phyloP scores from a whole-genome alignment of 192 early-diverging fungal species.

The Chytriomyces sp. region DNA sequence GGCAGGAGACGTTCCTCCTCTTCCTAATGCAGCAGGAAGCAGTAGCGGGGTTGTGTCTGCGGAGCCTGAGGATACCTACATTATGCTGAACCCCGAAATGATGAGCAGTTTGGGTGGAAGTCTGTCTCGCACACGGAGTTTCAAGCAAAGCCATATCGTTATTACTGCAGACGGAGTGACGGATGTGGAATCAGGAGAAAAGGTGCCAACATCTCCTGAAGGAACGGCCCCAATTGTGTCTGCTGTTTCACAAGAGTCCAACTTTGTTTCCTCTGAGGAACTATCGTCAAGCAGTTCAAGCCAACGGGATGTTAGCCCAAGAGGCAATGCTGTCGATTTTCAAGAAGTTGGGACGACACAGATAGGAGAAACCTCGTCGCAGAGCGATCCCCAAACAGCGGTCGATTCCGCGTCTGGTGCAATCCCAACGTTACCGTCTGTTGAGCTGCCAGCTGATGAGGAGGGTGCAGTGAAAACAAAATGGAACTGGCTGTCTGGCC shows the following conservation, averaged over 20 bases:
- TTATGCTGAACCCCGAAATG: constrained; percentile 1
- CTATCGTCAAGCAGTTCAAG: too few relatives aligned
- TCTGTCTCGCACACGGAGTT: constrained; percentile 19
- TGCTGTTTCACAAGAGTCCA: too few relatives aligned
- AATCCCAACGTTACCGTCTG: neutral
- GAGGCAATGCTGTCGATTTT: too few relatives aligned
- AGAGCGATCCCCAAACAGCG: too few relatives aligned
- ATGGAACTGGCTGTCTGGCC: constrained; percentile 1
- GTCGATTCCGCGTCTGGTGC: neutral
- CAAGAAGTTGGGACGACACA: too few relatives aligned
- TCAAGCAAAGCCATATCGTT: constrained; percentile 28
- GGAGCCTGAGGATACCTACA: neutral
- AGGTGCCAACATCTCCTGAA: neutral
- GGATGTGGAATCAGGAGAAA: neutral
- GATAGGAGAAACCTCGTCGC: too few relatives aligned
- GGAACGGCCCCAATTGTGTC: neutral
- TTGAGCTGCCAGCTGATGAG: neutral
- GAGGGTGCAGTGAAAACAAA: neutral
- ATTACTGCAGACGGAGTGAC: constrained; percentile 18
- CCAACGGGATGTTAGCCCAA: too few relatives aligned
- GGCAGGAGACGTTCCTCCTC: too few relatives aligned
- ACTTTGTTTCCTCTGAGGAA: too few relatives aligned
- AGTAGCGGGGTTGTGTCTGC: neutral
- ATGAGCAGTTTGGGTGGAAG: neutral
- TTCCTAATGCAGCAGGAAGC: neutral